Evolutionary conservation across 78 protist genomes (phyloP), one percentile per base, ranked within the genome.

Genomic region (Cyanophora paradoxa): DNA sequence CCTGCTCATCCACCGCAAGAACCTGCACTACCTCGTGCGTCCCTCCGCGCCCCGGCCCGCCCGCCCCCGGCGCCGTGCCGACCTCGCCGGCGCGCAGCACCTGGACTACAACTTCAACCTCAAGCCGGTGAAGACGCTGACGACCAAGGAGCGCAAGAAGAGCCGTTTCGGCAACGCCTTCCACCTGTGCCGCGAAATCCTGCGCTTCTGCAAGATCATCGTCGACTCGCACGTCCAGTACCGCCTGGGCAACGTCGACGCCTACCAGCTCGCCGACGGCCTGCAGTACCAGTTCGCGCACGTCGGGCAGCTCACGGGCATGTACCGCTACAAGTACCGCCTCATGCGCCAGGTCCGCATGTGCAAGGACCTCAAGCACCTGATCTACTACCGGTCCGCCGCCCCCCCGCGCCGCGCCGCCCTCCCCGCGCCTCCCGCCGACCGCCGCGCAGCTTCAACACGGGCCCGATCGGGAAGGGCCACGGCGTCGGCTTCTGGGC

Each of bases 401-500:
- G n/a, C n/a, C n/a, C 93, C 95, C n/a, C n/a, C n/a, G n/a, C n/a
- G n/a, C n/a, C n/a, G n/a, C 90, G 91, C 89, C 82, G 13, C n/a
- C n/a, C n/a, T n/a, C n/a, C n/a, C n/a, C n/a, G n/a, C n/a, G n/a
- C n/a, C n/a, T n/a, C n/a, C n/a, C 17, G 40, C 65, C 20, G 26
- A 30, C 20, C 6, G 34, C 1, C 31, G 2, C 30, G 13, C 37
- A 26, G n/a, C n/a, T 64, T 75, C 79, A 77, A 75, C 86, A 94
- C 98, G 8, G 99, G 98, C 24, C 91, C 96, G 0, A 99, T 96
- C 28, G 98, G 98, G 34, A 95, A 94, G 82, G 99, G 99, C 8
- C 98, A 99, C 1, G 99, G 99, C n/a, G 85, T 85, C 31, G 99
- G 99, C 13, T 96, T 98, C 82, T 98, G 99, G 99, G 98, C 97